Evolutionary conservation across 495 filamentous ascomycete genomes (phyloP), one percentile per base, ranked within the genome.

Genomic region (Hyaloscypha finlandica): DNA sequence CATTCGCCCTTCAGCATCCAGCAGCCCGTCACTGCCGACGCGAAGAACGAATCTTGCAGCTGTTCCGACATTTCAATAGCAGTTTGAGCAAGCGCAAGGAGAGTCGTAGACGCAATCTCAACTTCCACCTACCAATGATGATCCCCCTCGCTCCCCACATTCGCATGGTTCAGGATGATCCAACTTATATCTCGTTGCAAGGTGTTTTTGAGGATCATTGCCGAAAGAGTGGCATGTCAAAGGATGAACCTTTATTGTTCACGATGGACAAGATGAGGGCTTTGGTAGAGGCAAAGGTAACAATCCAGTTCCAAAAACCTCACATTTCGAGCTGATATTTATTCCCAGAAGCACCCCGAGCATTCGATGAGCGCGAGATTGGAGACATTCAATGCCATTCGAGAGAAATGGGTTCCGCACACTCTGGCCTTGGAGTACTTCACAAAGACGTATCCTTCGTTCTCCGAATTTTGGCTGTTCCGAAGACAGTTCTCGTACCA

Each of bases 31-130:
- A 96, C 76, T 96, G 92, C 69, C 86, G 96, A 64, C 88, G 96
- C 19, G 96, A 99, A 74, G 96, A 99, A 76, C 85, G 94, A 37
- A 96, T 98, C 60, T 77, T 97, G 53, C 96, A 99, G 76, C 82
- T 99, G n/a, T 99, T 98, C 87, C 86, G 96, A 25, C 96, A 97
- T 67, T 94, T 99, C 81, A 98, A 99, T 76, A 92, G 92, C 68
- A 86, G 89, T 33, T 82, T 99, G 53, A 83, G 87, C 19, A 94
- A 94, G 77, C 90, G 92, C 71, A 98, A 98, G 80, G 96, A 99
- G 77, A 94, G 90, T 72, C 86, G 96, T 56, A 88, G 94, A 12
- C 89, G 96, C 37, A 97, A 98, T 74, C 81, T 99, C 42, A 93
- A 93, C 75, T 99, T 99, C 82, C 92, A 95, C 65, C 85, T 99